A percentile compares a stretch with the other conserved stretches of the same genome.
phyloP scores from a whole-genome alignment of 768 basidiomycete genomes.

The Termitomyces sp. region DNA sequence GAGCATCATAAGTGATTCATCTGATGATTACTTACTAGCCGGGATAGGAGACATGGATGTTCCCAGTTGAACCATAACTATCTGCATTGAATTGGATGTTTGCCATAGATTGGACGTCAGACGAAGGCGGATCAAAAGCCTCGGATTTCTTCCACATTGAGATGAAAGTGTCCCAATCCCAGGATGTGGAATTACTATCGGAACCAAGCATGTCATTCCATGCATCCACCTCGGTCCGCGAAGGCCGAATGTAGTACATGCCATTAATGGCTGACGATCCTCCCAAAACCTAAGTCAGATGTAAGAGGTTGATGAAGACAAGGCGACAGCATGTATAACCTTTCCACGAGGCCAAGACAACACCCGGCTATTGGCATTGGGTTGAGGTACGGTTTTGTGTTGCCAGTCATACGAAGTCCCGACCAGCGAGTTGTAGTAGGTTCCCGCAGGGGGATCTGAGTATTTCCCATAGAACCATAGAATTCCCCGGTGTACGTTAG shows the following conservation, averaged over 20 bases:
- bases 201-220: slow-evolving; percentile 32
- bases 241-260: slow-evolving; percentile 57
- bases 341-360: slow-evolving; percentile 60
- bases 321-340: slow-evolving; percentile 20
- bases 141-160: slow-evolving; percentile 43
- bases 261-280: slow-evolving; percentile 68
- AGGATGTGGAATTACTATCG: slow-evolving; percentile 23
- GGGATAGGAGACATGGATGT: slow-evolving; percentile 22
- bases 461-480: neutral
- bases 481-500: neutral
- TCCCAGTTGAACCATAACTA: slow-evolving; percentile 43
- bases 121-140: slow-evolving; percentile 42
- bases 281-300: slow-evolving; percentile 43
- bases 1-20: slow-evolving; percentile 29
- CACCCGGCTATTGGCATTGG: slow-evolving; percentile 32
- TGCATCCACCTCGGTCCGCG: slow-evolving; percentile 37
- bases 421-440: slow-evolving; percentile 47
- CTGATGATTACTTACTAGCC: slow-evolving; percentile 11
- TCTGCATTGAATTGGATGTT: slow-evolving; percentile 34
- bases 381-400: slow-evolving; percentile 44
- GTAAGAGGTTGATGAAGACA: neutral
- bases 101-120: slow-evolving; percentile 27
- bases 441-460: slow-evolving; percentile 43
- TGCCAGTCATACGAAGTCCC: slow-evolving; percentile 48
- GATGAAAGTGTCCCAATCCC: slow-evolving; percentile 39